Base-by-base conservation (phyloP, 202 grass and related monocot species). In the Eragrostis tef region DNA sequence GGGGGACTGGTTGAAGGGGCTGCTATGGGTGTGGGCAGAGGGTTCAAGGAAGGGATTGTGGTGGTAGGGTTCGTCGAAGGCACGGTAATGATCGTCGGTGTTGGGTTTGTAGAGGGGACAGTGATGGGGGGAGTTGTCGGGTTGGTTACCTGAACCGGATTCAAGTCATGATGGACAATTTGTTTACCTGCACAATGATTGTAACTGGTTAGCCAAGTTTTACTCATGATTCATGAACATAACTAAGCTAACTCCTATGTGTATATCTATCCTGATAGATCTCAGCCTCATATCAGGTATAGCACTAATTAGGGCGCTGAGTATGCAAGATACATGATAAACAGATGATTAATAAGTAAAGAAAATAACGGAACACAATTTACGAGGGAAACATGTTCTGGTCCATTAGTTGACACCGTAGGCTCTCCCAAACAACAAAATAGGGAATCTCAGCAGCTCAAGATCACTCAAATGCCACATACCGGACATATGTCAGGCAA, bases 11-110 rank as follows among this genome's bases (percentile, higher is more conserved):
- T 85, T 80, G 79, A 75, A 52, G 86, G 86, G 8, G 64, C 43
- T 50, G 77, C 79, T 81, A 94, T 85, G 13, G 88, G 92, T 47
- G 89, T 90, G 76, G 88, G 85, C 19, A 90, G 36, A 85, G 89
- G 88, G 74, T 91, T 89, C 85, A 89, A 70, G 17, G 92, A 90
- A 84, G 92, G 87, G 79, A 91, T 73, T 34, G 87, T 87, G 74
- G 91, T 58, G 74, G 92, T 87, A 20, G 92, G 92, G 69, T 87
- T 91, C 3, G 89, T 89, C 70, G 89, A 91, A 39, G 92, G 92
- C 48, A 94, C 92, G 1, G 89, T 94, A 52, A 94, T 88, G 25
- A 94, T 85, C 9, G 77, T 75, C 21, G 92, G 92, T 5, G 89
- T 1, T 52, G 92, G 89, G 64, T 85, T 94, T 0, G 84, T 94